Percentiles rank a stretch among this genome's conserved stretches.
These are phyloP conservation scores for Coccinonectria pachysandricola DNA, from an alignment of 2,329 filamentous ascomycete species.

Conservation along the genomic window DNA sequence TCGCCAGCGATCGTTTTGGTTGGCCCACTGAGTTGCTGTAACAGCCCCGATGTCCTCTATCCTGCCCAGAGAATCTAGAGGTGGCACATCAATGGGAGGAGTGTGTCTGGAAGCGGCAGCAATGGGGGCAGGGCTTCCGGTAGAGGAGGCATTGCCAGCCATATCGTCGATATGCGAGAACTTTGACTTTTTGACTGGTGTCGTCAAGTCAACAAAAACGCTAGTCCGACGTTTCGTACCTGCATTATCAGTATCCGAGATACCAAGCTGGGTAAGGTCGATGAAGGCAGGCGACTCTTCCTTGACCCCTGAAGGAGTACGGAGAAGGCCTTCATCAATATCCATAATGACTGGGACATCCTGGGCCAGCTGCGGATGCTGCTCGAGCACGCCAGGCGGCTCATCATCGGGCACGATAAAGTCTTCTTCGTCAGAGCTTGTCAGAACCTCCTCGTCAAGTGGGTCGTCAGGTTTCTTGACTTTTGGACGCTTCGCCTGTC, in stretches of 20 bases:
- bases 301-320: too few relatives aligned
- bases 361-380: too few relatives aligned
- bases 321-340: conserved; percentile 1
- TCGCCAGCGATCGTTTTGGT: conserved; percentile 18
- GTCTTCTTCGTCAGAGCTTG: conserved; percentile 37
- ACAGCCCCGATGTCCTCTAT: conserved; percentile 14
- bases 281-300: conserved; percentile 14
- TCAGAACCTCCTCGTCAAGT: conserved; percentile 39
- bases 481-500: conserved; percentile 8
- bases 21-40: conserved; percentile 15
- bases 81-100: conserved; percentile 5
- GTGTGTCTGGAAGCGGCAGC: background rate
- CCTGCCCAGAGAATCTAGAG: conserved; percentile 13
- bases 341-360: too few relatives aligned
- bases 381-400: too few relatives aligned
- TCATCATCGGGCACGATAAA: conserved; percentile 36
- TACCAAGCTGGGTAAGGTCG: conserved; percentile 22
- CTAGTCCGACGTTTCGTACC: conserved; percentile 1
- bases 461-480: conserved; percentile 1
- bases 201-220: conserved; percentile 18
- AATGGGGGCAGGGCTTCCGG: too few relatives aligned
- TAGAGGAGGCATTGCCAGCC: background rate
- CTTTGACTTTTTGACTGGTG: conserved; percentile 8
- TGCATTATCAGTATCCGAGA: too few relatives aligned
- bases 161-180: background rate